Evolutionary conservation across 345 rosid species (phyloP).

Genomic region (Clarkia xantiana): DNA sequence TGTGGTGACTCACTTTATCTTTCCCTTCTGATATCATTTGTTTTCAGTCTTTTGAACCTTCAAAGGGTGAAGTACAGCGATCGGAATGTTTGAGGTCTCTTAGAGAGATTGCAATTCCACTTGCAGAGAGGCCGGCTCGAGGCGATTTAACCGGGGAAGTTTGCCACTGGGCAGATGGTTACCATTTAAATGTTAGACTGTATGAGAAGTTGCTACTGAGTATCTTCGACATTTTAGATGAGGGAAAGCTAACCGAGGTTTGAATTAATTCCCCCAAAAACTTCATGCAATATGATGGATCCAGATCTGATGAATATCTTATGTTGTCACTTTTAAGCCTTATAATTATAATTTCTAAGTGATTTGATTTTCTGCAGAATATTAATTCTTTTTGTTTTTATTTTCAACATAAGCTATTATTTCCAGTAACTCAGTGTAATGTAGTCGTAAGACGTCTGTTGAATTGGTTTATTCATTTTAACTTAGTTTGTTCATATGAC

Average conservation of each 20-base stretch:
- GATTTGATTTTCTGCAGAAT: no score
- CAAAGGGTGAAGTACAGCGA: slow-evolving; percentile 82
- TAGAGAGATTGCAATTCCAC: slow-evolving; percentile 71
- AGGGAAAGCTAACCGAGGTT: slow-evolving; percentile 93
- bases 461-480: background rate
- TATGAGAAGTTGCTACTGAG: slow-evolving; percentile 87
- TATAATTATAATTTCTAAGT: no score
- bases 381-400: no score
- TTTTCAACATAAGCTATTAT: no score
- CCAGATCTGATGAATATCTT: background rate
- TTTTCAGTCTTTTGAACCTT: slow-evolving; percentile 59
- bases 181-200: slow-evolving; percentile 76
- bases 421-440: no score
- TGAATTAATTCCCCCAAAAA: slow-evolving; percentile 12
- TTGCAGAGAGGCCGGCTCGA: slow-evolving; percentile 95
- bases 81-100: slow-evolving; percentile 85
- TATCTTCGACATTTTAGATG: slow-evolving; percentile 84
- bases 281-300: background rate
- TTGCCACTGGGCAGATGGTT: slow-evolving; percentile 99
- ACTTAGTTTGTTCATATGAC: background rate
- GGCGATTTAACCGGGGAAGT: slow-evolving; percentile 98
- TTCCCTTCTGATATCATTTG: slow-evolving; percentile 5
- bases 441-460: background rate
- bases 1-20: slow-evolving; percentile 1
- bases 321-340: no score